Percentiles rank a stretch among this genome's conserved stretches.
phyloP scores from a whole-genome alignment of 1,284 basidiomycete genomes.

The Amylostereum areolatum region DNA sequence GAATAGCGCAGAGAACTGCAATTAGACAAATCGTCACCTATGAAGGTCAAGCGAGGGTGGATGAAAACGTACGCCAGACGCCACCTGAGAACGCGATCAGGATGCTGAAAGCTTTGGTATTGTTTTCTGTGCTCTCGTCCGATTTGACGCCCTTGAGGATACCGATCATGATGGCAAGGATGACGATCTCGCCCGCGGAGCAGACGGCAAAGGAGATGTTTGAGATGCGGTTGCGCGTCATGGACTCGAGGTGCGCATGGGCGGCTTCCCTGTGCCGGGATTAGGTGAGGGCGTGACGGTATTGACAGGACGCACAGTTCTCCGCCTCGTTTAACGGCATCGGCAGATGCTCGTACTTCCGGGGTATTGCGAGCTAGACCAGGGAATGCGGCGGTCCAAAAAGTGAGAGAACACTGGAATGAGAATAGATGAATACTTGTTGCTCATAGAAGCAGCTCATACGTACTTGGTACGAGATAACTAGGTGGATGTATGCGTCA shows the following conservation, averaged over 20 bases:
- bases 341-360: conserved; percentile 52
- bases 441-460: not conserved
- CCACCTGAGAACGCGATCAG: conserved; percentile 73
- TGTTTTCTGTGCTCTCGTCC: conserved; percentile 62
- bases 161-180: conserved; percentile 73
- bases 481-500: conserved; percentile 26
- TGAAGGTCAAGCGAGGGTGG: conserved; percentile 5
- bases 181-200: conserved; percentile 65
- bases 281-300: not conserved
- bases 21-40: conserved; percentile 2
- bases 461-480: conserved; percentile 70
- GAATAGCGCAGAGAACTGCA: conserved; percentile 63
- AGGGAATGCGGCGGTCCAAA: conserved; percentile 84
- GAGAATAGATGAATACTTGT: not conserved
- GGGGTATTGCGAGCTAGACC: conserved; percentile 69
- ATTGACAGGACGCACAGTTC: conserved; percentile 35
- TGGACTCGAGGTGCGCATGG: conserved; percentile 58
- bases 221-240: conserved; percentile 72
- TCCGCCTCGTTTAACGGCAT: conserved; percentile 30
- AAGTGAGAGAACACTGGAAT: conserved; percentile 60
- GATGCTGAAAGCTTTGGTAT: conserved; percentile 73
- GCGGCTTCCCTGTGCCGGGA: conserved; percentile 38
- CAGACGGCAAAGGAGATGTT: conserved; percentile 75
- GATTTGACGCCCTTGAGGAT: conserved; percentile 67
- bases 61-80: conserved; percentile 57